Evolutionary conservation across 108 stramenopile genomes (phyloP).

Genomic region (Thalassiosira profunda): DNA sequence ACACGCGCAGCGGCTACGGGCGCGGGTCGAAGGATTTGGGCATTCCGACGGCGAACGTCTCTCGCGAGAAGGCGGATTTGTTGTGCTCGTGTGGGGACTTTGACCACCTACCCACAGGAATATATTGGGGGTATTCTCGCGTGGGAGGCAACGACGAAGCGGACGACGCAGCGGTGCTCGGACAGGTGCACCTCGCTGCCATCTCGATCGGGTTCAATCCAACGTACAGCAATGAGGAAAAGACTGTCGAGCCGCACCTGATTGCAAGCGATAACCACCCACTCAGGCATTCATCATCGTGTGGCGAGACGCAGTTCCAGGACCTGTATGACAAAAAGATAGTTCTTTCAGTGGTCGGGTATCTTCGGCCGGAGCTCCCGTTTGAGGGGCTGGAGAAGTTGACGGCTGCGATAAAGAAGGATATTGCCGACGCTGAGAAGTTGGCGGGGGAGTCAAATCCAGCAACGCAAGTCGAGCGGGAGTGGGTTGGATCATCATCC

Average conservation of each 20-base stretch:
- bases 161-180: slow-evolving; percentile 9
- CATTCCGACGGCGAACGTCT: slow-evolving; percentile 91
- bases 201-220: slow-evolving; percentile 94
- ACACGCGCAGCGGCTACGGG: too few species aligned
- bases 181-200: slow-evolving; percentile 55
- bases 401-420: slow-evolving; percentile 85
- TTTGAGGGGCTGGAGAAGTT: slow-evolving; percentile 91
- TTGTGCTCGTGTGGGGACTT: slow-evolving; percentile 48
- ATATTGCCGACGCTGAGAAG: slow-evolving; percentile 53
- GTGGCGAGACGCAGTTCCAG: slow-evolving; percentile 73
- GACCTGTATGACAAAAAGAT: slow-evolving; percentile 89
- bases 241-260: slow-evolving; percentile 88
- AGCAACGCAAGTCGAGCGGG: slow-evolving; percentile 17
- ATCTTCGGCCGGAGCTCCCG: slow-evolving; percentile 86
- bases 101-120: slow-evolving; percentile 78
- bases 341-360: slow-evolving; percentile 77
- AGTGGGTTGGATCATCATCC: slow-evolving; percentile 26
- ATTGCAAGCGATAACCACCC: slow-evolving; percentile 63
- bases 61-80: slow-evolving; percentile 21
- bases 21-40: slow-evolving; percentile 90
- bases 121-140: slow-evolving; percentile 88
- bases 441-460: slow-evolving; percentile 16
- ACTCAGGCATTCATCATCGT: slow-evolving; percentile 58
- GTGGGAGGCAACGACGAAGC: slow-evolving; percentile 21
- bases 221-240: slow-evolving; percentile 78